phyloP scores from a whole-genome alignment of 2,329 filamentous ascomycete genomes.

The Dothiorella sarmentorum region DNA sequence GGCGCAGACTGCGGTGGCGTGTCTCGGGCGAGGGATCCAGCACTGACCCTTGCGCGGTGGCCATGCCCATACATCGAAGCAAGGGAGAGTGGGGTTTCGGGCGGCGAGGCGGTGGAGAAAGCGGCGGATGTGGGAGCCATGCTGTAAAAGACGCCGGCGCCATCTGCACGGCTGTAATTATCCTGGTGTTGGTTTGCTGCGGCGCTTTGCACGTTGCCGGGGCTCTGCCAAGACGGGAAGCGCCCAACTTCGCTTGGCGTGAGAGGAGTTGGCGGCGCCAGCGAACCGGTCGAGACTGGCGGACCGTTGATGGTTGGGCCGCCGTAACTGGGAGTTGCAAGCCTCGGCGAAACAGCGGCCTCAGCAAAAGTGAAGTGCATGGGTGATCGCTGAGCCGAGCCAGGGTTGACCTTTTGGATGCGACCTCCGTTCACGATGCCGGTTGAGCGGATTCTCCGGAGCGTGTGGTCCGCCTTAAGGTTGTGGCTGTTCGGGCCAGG shows the following conservation, averaged over 20 bases:
- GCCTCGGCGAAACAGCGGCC: slow-evolving; percentile 47
- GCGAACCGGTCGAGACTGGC: slow-evolving; percentile 30
- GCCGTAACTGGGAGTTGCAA: slow-evolving; percentile 37
- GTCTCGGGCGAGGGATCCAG: slow-evolving; percentile 36
- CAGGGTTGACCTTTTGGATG: slow-evolving; percentile 44
- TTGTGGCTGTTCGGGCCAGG: slow-evolving; percentile 27
- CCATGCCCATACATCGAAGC: slow-evolving; percentile 1
- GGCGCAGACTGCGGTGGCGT: slow-evolving; percentile 51
- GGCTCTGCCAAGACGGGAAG: slow-evolving; percentile 42
- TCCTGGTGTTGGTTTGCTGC: slow-evolving; percentile 21
- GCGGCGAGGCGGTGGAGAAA: slow-evolving; percentile 43
- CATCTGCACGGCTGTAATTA: slow-evolving; percentile 40
- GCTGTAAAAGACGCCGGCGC: slow-evolving; percentile 35
- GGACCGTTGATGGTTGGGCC: slow-evolving; percentile 32
- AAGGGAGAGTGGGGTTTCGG: slow-evolving; percentile 40
- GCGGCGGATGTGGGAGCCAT: slow-evolving; percentile 34
- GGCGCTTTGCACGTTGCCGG: slow-evolving; percentile 20
- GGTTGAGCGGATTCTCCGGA: slow-evolving; percentile 48
- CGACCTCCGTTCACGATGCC: slow-evolving; percentile 47
- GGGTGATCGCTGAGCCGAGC: slow-evolving; percentile 48
- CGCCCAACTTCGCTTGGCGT: slow-evolving; percentile 43
- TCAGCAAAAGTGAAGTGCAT: slow-evolving; percentile 46
- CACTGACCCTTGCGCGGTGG: slow-evolving; percentile 4
- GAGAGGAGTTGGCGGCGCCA: slow-evolving; percentile 48
- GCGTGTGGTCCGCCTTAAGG: slow-evolving; percentile 32